Evolutionary conservation across 257 asterid genomes (phyloP), one percentile per base, ranked within the genome.

Genomic region (Scutellaria baicalensis): DNA sequence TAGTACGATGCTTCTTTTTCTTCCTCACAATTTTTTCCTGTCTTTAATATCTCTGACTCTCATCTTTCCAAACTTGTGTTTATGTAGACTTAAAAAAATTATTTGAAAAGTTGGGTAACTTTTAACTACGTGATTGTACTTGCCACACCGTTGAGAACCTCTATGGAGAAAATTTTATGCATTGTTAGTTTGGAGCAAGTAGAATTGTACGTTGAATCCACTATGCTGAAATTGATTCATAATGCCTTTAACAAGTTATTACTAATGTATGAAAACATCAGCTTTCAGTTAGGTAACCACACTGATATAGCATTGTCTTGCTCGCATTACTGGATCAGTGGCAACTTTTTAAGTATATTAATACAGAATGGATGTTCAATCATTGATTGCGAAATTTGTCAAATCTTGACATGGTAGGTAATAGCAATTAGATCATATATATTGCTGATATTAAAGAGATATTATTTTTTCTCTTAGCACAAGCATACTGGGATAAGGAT

Each of bases 1-100:
- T 69, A 94, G 99, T 94, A 88, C 76, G 96, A 50, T 38, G 67
- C 43, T 57, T 72, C 54, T 11, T 36, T 39, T 61, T 23, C 50
- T 31, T 21, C 36, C 20, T 68, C 27, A 35, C 48, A 27, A 27
- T 33, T 44, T 23, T 40, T 61, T 44, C 12, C 33, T 11, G 18
- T 33, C 18, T 16, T 36, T 47, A 4, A 0, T 35, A 17, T 33
- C 62, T 70, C 54, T 35, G 31, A 10, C 43, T 64, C 39, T 43
- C 56, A 18, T 51, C 54, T 42, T 59, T 39, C 42, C 44, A 18
- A 58, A 36, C 57, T 45, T 18, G 49, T 33, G 4, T 61, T 31
- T 8, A 9, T 39, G 12, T 50, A 8, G 43, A 52, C 27, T 48
- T 8, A 11, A 9, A 6, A 59, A 42, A 35, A 42, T 27, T 21